Evolutionary conservation across 2,329 filamentous ascomycete species (phyloP), one percentile per base, ranked within the genome.

Genomic region (Aspergillus melleus): DNA sequence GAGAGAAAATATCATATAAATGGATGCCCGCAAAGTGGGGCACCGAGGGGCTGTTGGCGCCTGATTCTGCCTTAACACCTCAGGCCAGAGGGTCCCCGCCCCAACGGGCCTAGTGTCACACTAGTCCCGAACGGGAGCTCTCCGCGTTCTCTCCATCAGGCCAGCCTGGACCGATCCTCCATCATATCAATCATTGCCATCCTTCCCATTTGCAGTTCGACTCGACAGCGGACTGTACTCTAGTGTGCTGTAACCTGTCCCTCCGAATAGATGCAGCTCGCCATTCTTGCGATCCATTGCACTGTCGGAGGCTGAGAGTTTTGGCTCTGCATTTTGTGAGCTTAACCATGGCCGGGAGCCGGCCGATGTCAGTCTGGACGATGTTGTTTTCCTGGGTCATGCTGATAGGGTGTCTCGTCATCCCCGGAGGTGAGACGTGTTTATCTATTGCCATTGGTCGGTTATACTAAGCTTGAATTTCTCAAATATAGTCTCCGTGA

Each of bases 401-500:
- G 64, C 76, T 85, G 52, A 71, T 91, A 36, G 81, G 83, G 69
- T 86, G 81, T 68, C 75, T 91, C 30, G 77, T 90, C 66, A 83
- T 83, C 52, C 85, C 88, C 71, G 84, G 85, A 78, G 82, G 90
- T 91, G 81, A 74, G 85, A 59, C 55, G 54, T 22, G 55, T 26
- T 61, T 53, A 26, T 30, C 39, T 49, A 8, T 26, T 20, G 5
- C n/a, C 8, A 46, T 16, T 20, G 2, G 32, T 11, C 14, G 9
- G 20, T 47, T 30, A 42, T 36, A 11, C 8, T 52, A 36, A 47
- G 19, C 46, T 12, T 20, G n/a, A 20, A 51, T 42, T 16, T 20
- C 12, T n/a, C n/a, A n/a, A 16, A 30, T 26, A 19, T 44, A 96
- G 92, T 86, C 65, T 83, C 86, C 70, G 95, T 99, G 55, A 99